Evolutionary conservation across 352 stramenopile species (phyloP).

Genomic region (Pythium guiyangense): DNA sequence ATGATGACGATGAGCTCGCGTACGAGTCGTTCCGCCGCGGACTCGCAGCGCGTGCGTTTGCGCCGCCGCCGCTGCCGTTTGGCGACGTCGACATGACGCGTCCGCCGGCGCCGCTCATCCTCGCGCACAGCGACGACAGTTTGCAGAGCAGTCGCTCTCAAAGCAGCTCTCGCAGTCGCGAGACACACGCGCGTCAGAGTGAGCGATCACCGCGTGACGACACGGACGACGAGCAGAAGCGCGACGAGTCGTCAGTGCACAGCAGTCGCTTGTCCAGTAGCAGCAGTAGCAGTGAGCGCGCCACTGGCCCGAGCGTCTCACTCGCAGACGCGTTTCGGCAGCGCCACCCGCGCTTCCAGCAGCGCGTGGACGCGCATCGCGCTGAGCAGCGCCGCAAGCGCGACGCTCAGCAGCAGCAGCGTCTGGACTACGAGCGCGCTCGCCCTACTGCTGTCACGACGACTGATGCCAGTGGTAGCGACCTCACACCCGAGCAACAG

Average conservation of each 20-base stretch:
- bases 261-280: conserved; percentile 8
- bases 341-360: conserved; percentile 54
- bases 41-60: conserved; percentile 17
- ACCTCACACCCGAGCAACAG: conserved; percentile 17
- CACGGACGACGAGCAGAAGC: conserved; percentile 27
- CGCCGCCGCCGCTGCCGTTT: conserved; percentile 24
- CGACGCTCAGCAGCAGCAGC: conserved; percentile 10
- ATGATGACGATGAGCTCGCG: conserved; percentile 11
- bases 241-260: conserved; percentile 9
- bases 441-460: conserved; percentile 1
- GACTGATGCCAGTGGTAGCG: not conserved
- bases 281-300: not conserved
- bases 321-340: conserved; percentile 58
- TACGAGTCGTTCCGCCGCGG: conserved; percentile 12
- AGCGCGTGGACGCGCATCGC: conserved; percentile 20
- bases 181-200: not conserved
- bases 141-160: not conserved
- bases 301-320: conserved; percentile 12
- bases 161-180: conserved; percentile 3
- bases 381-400: conserved; percentile 26
- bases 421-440: conserved; percentile 1
- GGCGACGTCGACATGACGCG: conserved; percentile 40
- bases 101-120: conserved; percentile 10
- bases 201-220: not conserved
- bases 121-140: not conserved